These are phyloP conservation scores for Leptographium lundbergii DNA, from an alignment of 2,329 filamentous ascomycete species.

Conservation along the genomic window DNA sequence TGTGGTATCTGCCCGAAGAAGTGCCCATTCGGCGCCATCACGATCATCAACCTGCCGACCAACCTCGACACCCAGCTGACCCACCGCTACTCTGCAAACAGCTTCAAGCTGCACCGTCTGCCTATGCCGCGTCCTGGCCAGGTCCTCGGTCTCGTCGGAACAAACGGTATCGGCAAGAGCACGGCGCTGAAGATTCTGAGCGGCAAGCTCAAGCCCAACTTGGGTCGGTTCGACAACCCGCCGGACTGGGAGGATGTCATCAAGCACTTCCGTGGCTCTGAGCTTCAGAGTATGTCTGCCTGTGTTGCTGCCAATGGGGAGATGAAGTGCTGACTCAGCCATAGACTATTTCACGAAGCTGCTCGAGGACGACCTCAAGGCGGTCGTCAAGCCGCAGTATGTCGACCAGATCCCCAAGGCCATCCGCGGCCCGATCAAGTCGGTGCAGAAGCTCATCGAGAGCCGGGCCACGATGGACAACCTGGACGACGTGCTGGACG, in stretches of 20 bases:
- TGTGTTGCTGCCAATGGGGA: background rate
- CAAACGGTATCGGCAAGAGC: conserved; percentile 99
- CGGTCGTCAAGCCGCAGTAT: conserved; percentile 97
- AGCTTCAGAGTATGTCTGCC: conserved; percentile 67
- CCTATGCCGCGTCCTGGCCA: conserved; percentile 93
- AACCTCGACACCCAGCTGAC: conserved; percentile 98
- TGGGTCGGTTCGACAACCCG: conserved; percentile 89
- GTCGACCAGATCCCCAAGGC: conserved; percentile 96
- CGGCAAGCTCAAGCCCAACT: conserved; percentile 95
- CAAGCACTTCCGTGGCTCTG: conserved; percentile 95
- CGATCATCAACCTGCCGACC: conserved; percentile 99
- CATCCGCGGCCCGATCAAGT: conserved; percentile 68
- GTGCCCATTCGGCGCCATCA: conserved; percentile 96
- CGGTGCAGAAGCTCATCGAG: conserved; percentile 67
- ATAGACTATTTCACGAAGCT: conserved; percentile 97
- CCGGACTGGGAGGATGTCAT: conserved; percentile 99
- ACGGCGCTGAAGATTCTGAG: conserved; percentile 98
- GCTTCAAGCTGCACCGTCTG: conserved; percentile 96
- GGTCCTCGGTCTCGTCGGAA: conserved; percentile 91
- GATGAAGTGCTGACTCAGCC: background rate
- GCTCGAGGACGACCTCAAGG: conserved; percentile 91
- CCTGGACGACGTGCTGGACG: conserved; percentile 67
- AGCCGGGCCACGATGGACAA: conserved; percentile 67
- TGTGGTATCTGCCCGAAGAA: conserved; percentile 99
- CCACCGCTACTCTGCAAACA: conserved; percentile 97